phyloP scores from a whole-genome alignment of 768 basidiomycete species.

The Tricholoma matsutake region DNA sequence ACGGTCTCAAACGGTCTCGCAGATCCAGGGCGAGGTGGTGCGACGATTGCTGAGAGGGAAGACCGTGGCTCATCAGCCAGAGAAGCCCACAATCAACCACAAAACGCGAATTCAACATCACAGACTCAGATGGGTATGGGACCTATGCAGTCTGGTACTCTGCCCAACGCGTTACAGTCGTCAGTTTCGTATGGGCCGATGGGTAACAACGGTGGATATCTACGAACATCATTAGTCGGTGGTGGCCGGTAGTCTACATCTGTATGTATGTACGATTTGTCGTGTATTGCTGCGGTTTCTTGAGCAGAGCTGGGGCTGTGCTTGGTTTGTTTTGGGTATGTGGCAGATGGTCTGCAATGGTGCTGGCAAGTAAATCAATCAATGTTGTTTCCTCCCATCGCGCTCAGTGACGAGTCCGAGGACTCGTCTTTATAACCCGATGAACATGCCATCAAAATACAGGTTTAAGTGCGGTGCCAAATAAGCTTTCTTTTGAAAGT shows the following conservation, averaged over 20 bases:
- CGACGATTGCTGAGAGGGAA: constrained; percentile 80
- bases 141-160: constrained; percentile 36
- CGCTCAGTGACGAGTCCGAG: too few relatives aligned
- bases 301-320: too few relatives aligned
- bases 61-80: constrained; percentile 53
- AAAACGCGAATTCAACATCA: constrained; percentile 40
- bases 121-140: constrained; percentile 49
- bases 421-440: too few relatives aligned
- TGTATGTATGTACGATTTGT: constrained; percentile 18
- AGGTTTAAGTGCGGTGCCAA: too few relatives aligned
- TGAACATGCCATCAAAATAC: too few relatives aligned
- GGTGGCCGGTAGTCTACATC: constrained; percentile 36
- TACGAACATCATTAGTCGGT: constrained; percentile 60
- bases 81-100: constrained; percentile 57
- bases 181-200: constrained; percentile 57
- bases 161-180: constrained; percentile 46
- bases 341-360: too few relatives aligned
- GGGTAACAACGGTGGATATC: constrained; percentile 57
- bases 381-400: too few relatives aligned
- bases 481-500: too few relatives aligned
- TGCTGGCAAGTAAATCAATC: too few relatives aligned
- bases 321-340: too few relatives aligned
- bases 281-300: constrained; percentile 18
- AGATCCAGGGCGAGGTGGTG: constrained; percentile 65
- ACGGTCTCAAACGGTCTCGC: constrained; percentile 61